These are phyloP conservation scores for Colletotrichum sp. DNA, from an alignment of 2,329 filamentous ascomycete genomes.

Conservation along the genomic window DNA sequence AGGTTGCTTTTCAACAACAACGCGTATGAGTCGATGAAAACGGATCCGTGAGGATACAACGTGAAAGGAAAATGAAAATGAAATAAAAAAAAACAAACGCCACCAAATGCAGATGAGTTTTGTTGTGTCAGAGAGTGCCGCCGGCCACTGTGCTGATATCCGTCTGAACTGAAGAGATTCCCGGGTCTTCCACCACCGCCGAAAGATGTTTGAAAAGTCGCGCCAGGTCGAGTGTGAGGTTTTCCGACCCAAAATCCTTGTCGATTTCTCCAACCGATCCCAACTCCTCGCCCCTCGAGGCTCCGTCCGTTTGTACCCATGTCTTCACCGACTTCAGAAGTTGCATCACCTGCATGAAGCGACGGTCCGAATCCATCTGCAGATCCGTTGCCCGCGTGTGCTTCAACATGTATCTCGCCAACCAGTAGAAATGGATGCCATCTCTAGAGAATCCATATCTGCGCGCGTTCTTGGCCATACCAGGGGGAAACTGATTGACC, in stretches of 20 bases:
- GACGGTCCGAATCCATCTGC: slow-evolving; percentile 60
- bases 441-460: slow-evolving; percentile 75
- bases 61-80: neutral
- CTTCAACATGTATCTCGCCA: slow-evolving; percentile 70
- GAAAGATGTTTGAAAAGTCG: slow-evolving; percentile 70
- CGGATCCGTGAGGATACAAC: slow-evolving; percentile 14
- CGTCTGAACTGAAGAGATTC: slow-evolving; percentile 46
- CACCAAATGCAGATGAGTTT: slow-evolving; percentile 28
- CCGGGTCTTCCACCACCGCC: slow-evolving; percentile 46
- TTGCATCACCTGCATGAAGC: slow-evolving; percentile 65
- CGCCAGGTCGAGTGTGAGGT: slow-evolving; percentile 74
- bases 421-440: slow-evolving; percentile 75
- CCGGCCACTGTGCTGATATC: slow-evolving; percentile 36
- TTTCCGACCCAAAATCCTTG: slow-evolving; percentile 66
- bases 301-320: slow-evolving; percentile 69
- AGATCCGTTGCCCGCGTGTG: slow-evolving; percentile 59
- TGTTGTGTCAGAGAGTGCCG: slow-evolving; percentile 36
- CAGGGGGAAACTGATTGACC: slow-evolving; percentile 67
- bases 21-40: slow-evolving; percentile 19
- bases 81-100: slow-evolving; percentile 19
- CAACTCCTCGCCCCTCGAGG: slow-evolving; percentile 68
- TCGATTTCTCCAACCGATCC: slow-evolving; percentile 74
- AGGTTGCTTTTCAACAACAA: slow-evolving; percentile 22
- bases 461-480: slow-evolving; percentile 50
- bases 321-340: slow-evolving; percentile 64